These are phyloP conservation scores for Biscogniauxia sp. DNA, from an alignment of 2,329 filamentous ascomycete genomes.

Conservation along the genomic window DNA sequence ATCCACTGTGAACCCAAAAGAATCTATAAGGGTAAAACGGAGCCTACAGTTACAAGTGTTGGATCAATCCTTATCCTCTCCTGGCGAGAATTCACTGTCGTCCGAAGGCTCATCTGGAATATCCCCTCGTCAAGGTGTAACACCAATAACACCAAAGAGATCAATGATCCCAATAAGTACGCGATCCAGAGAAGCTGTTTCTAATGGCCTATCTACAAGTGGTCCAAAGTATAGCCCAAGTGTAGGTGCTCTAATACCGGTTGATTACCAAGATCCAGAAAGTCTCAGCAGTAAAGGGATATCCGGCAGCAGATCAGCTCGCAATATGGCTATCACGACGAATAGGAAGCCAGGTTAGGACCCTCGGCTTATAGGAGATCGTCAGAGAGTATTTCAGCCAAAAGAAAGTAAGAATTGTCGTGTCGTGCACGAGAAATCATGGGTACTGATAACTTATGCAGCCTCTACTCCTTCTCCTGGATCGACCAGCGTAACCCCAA, in stretches of 20 bases:
- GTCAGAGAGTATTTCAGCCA: slow-evolving; percentile 33
- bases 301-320: neutral
- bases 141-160: slow-evolving; percentile 3
- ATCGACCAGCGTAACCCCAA: neutral
- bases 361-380: slow-evolving; percentile 29
- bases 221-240: neutral
- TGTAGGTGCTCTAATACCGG: neutral
- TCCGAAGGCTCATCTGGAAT: slow-evolving; percentile 6
- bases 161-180: slow-evolving; percentile 17
- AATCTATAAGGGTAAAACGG: neutral
- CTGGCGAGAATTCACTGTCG: slow-evolving; percentile 1
- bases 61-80: slow-evolving; percentile 3
- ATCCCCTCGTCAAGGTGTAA: slow-evolving; percentile 13
- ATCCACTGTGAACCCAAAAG: slow-evolving; percentile 8
- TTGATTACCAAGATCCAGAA: neutral
- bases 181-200: neutral
- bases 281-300: neutral
- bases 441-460: slow-evolving; percentile 8
- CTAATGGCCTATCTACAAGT: neutral
- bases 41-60: neutral
- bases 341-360: slow-evolving; percentile 25
- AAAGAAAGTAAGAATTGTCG: slow-evolving; percentile 23
- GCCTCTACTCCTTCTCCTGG: slow-evolving; percentile 13
- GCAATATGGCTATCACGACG: slow-evolving; percentile 12
- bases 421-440: neutral